These are phyloP conservation scores for Xylogone sp. DNA, from an alignment of 2,329 filamentous ascomycete species.

Conservation along the genomic window DNA sequence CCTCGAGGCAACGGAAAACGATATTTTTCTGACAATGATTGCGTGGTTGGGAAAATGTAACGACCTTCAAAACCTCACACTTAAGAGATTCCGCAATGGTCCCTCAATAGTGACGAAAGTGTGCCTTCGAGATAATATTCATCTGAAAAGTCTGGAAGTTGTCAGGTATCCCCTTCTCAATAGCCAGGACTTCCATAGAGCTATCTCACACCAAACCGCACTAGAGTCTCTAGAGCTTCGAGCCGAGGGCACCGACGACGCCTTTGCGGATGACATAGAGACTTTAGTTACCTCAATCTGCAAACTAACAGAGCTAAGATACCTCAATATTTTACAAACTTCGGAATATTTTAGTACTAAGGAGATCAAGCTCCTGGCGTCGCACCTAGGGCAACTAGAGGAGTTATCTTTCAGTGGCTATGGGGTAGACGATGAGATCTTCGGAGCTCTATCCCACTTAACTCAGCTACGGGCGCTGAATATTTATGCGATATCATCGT, in stretches of 20 bases:
- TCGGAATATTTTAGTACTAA: conserved; percentile 45
- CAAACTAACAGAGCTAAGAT: conserved; percentile 45
- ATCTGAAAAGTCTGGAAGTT: conserved; percentile 44
- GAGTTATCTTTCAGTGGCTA: conserved; percentile 53
- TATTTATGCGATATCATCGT: conserved; percentile 51
- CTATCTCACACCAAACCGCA: conserved; percentile 44
- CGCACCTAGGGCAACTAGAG: conserved; percentile 40
- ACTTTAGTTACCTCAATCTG: conserved; percentile 47
- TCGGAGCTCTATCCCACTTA: conserved; percentile 40
- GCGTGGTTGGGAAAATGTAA: conserved; percentile 53
- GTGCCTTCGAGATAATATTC: conserved; percentile 40
- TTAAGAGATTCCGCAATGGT: conserved; percentile 48
- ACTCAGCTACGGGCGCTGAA: conserved; percentile 46
- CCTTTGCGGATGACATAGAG: conserved; percentile 42
- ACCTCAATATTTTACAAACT: conserved; percentile 48
- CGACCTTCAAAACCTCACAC: conserved; percentile 43
- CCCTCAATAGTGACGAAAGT: conserved; percentile 49
- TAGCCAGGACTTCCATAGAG: conserved; percentile 47
- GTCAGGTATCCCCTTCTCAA: conserved; percentile 43
- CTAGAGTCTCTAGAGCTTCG: conserved; percentile 42
- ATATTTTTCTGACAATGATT: conserved; percentile 46
- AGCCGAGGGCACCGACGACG: conserved; percentile 43
- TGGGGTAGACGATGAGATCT: conserved; percentile 46
- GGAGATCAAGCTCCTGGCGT: conserved; percentile 45
- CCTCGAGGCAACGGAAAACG: conserved; percentile 47